Evolutionary conservation across 441 rosid species (phyloP).

Genomic region (Capsella rubella): DNA sequence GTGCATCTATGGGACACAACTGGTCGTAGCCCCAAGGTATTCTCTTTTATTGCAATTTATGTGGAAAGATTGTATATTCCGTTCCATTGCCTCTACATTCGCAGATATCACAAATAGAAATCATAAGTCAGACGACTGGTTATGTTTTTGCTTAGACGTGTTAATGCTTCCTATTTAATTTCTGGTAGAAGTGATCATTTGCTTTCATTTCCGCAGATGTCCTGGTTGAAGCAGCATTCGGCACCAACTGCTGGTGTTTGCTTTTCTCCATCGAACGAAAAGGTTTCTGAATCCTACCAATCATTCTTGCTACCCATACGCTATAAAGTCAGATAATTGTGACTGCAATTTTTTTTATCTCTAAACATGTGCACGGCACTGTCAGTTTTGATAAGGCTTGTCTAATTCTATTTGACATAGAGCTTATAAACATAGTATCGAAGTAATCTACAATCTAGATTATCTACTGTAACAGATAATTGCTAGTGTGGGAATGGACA

Average conservation of each 20-base stretch:
- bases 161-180: slow-evolving; percentile 27
- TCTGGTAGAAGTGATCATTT: slow-evolving; percentile 30
- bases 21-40: slow-evolving; percentile 91
- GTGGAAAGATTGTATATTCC: not conserved
- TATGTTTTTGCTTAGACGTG: slow-evolving; percentile 12
- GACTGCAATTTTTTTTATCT: not conserved
- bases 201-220: slow-evolving; percentile 60
- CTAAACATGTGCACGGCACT: slow-evolving; percentile 19
- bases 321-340: slow-evolving; percentile 32
- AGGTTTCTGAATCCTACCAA: slow-evolving; percentile 55
- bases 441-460: slow-evolving; percentile 25
- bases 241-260: slow-evolving; percentile 92
- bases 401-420: slow-evolving; percentile 8
- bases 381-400: slow-evolving; percentile 21
- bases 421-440: slow-evolving; percentile 6
- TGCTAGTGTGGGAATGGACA: slow-evolving; percentile 96
- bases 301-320: slow-evolving; percentile 14
- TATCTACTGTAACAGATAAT: slow-evolving; percentile 66
- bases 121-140: slow-evolving; percentile 4
- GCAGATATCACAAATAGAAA: slow-evolving; percentile 6
- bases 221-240: slow-evolving; percentile 96
- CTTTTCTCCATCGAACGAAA: slow-evolving; percentile 95
- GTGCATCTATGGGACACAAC: slow-evolving; percentile 95
- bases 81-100: slow-evolving; percentile 7
- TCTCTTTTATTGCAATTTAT: slow-evolving; percentile 9